Evolutionary conservation across 352 stramenopile species (phyloP).

Genomic region (Phytopythium delawarense): DNA sequence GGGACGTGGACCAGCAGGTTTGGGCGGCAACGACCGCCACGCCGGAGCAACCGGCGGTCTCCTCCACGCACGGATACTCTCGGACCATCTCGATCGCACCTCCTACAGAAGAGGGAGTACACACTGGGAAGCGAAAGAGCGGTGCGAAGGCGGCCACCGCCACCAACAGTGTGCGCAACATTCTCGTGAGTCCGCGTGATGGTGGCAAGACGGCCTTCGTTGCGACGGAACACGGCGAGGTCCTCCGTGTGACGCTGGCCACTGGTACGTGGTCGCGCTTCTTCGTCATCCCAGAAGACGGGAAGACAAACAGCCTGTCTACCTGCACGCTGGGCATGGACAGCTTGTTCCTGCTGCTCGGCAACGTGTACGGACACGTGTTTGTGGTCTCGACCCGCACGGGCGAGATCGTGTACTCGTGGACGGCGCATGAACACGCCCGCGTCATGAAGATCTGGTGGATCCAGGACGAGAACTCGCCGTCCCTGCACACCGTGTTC

Average conservation of each 20-base stretch:
- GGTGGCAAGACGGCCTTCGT: slow-evolving; percentile 39
- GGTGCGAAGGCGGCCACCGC: slow-evolving; percentile 13
- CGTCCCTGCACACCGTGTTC: slow-evolving; percentile 30
- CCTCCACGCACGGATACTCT: slow-evolving; percentile 4
- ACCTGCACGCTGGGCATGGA: slow-evolving; percentile 32
- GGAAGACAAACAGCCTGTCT: slow-evolving; percentile 28
- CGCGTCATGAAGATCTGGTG: slow-evolving; percentile 79
- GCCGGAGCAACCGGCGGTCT: neutral
- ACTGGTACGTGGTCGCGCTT: slow-evolving; percentile 28
- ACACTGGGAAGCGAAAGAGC: slow-evolving; percentile 22
- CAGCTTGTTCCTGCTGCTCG: slow-evolving; percentile 42
- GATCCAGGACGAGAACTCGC: slow-evolving; percentile 17
- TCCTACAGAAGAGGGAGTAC: neutral
- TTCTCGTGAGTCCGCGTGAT: slow-evolving; percentile 30
- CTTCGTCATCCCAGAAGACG: slow-evolving; percentile 15
- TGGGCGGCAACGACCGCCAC: slow-evolving; percentile 28
- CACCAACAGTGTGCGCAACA: slow-evolving; percentile 46
- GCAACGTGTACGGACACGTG: slow-evolving; percentile 45
- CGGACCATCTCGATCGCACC: slow-evolving; percentile 6
- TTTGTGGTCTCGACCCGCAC: slow-evolving; percentile 41
- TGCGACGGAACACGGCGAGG: slow-evolving; percentile 54
- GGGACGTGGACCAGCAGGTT: slow-evolving; percentile 57
- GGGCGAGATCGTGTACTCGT: slow-evolving; percentile 25
- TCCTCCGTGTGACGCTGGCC: slow-evolving; percentile 43
- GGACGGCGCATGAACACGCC: slow-evolving; percentile 42